Evolutionary conservation across 192 early-diverging fungal genomes (phyloP).

Genomic region (Backusella morwellensis): DNA sequence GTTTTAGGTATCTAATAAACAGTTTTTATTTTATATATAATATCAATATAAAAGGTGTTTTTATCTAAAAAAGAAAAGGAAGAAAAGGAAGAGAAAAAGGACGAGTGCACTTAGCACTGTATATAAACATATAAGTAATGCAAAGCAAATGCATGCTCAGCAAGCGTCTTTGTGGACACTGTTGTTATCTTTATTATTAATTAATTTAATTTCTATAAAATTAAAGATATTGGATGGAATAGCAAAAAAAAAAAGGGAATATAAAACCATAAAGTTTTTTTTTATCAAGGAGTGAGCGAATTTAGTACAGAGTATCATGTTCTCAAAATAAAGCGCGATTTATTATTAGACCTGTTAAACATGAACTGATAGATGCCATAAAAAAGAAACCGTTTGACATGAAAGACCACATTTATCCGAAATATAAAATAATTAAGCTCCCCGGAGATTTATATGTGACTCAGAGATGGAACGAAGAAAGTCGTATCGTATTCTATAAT

Average conservation of each 20-base stretch:
- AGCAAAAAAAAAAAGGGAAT: neutral
- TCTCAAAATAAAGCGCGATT: no score
- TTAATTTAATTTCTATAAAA: slow-evolving; percentile 2
- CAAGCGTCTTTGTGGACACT: neutral
- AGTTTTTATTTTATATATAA: no score
- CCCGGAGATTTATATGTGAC: neutral
- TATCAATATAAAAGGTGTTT: no score
- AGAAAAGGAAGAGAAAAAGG: neutral
- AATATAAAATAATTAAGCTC: neutral
- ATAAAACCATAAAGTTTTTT: neutral
- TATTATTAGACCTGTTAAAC: neutral
- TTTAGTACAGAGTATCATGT: neutral
- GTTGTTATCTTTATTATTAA: neutral
- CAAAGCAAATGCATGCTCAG: neutral
- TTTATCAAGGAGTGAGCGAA: neutral
- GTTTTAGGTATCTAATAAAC: no score
- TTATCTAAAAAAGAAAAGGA: neutral
- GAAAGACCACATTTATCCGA: neutral
- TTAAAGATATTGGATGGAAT: neutral
- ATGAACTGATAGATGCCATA: neutral
- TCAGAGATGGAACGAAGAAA: neutral
- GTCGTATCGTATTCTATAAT: neutral
- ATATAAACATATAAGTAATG: neutral
- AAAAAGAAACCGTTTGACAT: neutral
- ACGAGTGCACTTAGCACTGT: neutral